phyloP scores from a whole-genome alignment of 2,329 filamentous ascomycete species.

The Cladosporium halotolerans region DNA sequence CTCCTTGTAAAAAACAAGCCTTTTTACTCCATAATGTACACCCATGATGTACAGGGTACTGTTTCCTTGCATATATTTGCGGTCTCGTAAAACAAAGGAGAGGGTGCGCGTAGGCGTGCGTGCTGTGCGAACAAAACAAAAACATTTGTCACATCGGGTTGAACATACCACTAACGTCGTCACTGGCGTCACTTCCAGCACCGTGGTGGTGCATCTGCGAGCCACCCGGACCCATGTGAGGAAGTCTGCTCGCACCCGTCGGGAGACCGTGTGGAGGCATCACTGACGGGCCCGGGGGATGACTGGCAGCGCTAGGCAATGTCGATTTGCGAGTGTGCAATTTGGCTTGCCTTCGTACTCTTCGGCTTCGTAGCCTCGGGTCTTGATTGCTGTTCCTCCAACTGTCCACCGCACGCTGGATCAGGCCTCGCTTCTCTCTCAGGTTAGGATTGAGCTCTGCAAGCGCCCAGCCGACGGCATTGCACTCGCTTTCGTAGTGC shows the following conservation, averaged over 20 bases:
- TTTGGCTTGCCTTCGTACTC: constrained; percentile 93
- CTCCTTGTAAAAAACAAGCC: constrained; percentile 21
- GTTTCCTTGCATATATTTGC: constrained; percentile 17
- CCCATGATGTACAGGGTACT: constrained; percentile 21
- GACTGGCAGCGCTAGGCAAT: constrained; percentile 28
- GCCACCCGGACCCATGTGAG: constrained; percentile 53
- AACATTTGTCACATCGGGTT: constrained; percentile 70
- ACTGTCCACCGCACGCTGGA: constrained; percentile 94
- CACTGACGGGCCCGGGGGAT: constrained; percentile 61
- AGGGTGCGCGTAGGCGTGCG: background rate
- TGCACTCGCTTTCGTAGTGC: constrained; percentile 97
- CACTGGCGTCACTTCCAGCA: constrained; percentile 60
- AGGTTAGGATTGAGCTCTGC: constrained; percentile 87
- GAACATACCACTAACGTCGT: constrained; percentile 94
- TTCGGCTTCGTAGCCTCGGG: constrained; percentile 77
- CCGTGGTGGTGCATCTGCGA: constrained; percentile 60
- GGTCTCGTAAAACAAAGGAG: constrained; percentile 17
- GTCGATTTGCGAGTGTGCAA: constrained; percentile 63
- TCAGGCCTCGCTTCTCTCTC: constrained; percentile 87
- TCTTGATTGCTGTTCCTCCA: constrained; percentile 99
- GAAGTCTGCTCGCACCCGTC: constrained; percentile 49
- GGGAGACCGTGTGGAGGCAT: constrained; percentile 60
- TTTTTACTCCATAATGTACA: constrained; percentile 13
- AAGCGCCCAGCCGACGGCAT: constrained; percentile 98
- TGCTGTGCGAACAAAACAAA: constrained; percentile 15